Base-by-base conservation (phyloP, 2,329 filamentous ascomycete genomes). In the Onygenales sp. region DNA sequence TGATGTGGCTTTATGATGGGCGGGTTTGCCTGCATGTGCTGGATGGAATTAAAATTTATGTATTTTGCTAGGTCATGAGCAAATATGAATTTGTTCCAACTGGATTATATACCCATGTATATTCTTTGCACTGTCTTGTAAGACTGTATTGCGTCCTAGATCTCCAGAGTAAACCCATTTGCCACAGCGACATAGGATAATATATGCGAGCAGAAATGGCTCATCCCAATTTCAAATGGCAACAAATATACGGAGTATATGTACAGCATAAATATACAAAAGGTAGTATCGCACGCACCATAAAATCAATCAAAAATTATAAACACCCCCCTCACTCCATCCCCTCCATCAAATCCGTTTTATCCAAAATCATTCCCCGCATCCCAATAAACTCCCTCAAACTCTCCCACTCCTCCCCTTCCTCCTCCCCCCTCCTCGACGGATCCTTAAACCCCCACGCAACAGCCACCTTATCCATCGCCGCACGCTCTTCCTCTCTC, bases 391-490 rank as follows among this genome's bases (percentile, higher is more conserved):
- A 93, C 71, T 96, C 88, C 60, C 85, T 82, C 58, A 98, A 74
- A 34, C 80, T 81, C 62, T 94, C 86, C 88, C 93, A 98, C 57
- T 96, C 92, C 51, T 83, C 79, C 0, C 93, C 92, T 59, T 90
- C 87, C 71, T 98, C 93, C 66, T 96, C 90, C 1, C 93, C 93
- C 65, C 87, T 81, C 66, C 85, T 83, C 74, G 81, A 84, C 32
- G 76, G 71, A 66, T 95, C 88, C 62, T 86, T 85, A 71, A 96
- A 98, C 0, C 93, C 93, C 88, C 93, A 98, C 0, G 88, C 86
- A 59, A 85, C 82, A 0, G 91, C 90, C 54, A 98, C 82, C 64
- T 81, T 84, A 73, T 98, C 93, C 58, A 95, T 75, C 0, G 90
- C 89, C 3, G 85, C 87, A 27, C 93, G 79, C 75, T 98, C 91